phyloP scores from a whole-genome alignment of 2,329 filamentous ascomycete genomes.

The Botrytis medusae region DNA sequence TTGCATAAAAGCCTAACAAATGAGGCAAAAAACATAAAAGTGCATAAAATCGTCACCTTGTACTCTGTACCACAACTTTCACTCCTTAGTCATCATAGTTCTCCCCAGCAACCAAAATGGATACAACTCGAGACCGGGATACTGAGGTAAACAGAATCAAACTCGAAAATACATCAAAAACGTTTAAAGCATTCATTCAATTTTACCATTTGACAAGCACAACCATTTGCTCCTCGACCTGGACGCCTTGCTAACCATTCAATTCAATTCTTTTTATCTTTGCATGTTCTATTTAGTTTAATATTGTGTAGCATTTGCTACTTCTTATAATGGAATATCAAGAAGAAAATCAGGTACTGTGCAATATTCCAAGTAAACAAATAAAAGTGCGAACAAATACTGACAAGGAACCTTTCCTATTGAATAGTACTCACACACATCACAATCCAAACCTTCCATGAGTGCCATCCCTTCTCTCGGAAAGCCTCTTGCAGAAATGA shows the following conservation, averaged over 20 bases:
- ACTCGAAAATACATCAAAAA: conserved; percentile 11
- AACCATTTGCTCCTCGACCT: conserved; percentile 4
- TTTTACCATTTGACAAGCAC: background rate
- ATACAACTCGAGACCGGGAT: background rate
- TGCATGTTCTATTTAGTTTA: conserved; percentile 31
- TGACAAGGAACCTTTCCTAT: conserved; percentile 19
- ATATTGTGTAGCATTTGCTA: conserved; percentile 33
- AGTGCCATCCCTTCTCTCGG: conserved; percentile 36
- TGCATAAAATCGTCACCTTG: background rate
- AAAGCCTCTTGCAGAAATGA: conserved; percentile 52
- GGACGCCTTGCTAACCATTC: background rate
- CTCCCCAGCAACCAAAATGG: conserved; percentile 18
- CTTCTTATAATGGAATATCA: conserved; percentile 33
- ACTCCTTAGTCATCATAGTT: conserved; percentile 7
- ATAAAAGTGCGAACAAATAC: background rate
- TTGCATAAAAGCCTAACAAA: background rate
- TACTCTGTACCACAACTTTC: too few species aligned
- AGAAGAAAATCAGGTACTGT: conserved; percentile 35
- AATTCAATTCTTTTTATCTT: background rate
- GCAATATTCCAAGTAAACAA: conserved; percentile 13
- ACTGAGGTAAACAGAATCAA: conserved; percentile 15
- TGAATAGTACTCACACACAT: conserved; percentile 34
- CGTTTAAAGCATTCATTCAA: background rate
- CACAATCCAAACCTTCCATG: conserved; percentile 34
- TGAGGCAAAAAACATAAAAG: background rate